Conservation (phyloP, 1,284 basidiomycete species). For the Tilletia horrida region DNA sequence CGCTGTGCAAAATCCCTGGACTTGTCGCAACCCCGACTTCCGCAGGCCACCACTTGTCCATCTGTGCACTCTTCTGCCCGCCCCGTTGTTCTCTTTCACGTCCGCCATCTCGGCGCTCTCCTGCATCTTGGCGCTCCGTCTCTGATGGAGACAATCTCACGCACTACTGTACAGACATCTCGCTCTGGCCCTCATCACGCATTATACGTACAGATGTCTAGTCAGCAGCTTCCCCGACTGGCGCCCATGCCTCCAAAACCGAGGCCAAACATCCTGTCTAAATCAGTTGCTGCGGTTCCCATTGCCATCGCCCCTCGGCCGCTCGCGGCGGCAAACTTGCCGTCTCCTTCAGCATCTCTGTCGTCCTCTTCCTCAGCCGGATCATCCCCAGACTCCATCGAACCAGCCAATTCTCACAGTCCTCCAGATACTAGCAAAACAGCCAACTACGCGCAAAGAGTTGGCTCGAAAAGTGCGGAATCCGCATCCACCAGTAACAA, state of each 20-base stretch:
- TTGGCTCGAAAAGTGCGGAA: neutral
- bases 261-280: constrained; percentile 5
- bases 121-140: too few species aligned
- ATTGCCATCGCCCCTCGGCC: neutral
- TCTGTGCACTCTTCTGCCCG: too few species aligned
- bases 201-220: neutral
- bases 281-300: neutral
- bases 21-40: too few species aligned
- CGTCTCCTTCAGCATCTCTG: neutral
- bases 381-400: neutral
- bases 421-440: neutral
- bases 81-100: too few species aligned
- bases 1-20: too few species aligned
- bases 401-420: neutral
- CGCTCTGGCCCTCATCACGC: neutral
- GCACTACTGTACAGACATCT: too few species aligned
- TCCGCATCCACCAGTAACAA: neutral
- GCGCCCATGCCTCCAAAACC: constrained; percentile 1
- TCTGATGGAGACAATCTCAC: too few species aligned
- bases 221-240: neutral
- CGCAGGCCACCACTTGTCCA: too few species aligned
- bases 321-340: neutral
- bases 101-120: too few species aligned
- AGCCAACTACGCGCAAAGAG: neutral
- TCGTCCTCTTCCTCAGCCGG: neutral